These are phyloP conservation scores for Letharia lupina DNA, from an alignment of 495 filamentous ascomycete species.

Conservation along the genomic window DNA sequence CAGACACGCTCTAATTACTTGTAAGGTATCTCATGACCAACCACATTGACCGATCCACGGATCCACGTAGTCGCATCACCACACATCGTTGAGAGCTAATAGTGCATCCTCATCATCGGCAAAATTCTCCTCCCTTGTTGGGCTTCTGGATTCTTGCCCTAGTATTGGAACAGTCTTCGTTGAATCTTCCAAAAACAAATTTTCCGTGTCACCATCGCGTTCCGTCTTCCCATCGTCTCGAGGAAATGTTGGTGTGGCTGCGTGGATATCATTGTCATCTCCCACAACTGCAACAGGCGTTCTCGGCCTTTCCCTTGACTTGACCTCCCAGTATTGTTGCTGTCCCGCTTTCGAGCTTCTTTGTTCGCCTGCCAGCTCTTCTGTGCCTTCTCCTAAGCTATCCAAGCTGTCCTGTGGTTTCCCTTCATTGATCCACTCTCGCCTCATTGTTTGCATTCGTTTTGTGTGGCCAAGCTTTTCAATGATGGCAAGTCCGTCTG, in stretches of 20 bases:
- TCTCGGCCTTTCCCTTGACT: not conserved
- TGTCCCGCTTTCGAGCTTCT: not conserved
- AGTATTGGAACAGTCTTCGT: constrained; percentile 11
- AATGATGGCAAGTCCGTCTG: constrained; percentile 81
- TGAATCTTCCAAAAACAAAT: constrained; percentile 20
- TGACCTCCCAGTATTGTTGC: not conserved
- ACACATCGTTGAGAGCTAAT: constrained; percentile 31
- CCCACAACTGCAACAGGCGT: not conserved
- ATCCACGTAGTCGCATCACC: not conserved
- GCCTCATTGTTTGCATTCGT: constrained; percentile 60
- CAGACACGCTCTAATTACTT: too few relatives aligned
- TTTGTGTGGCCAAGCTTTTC: constrained; percentile 88
- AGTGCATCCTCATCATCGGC: constrained; percentile 43
- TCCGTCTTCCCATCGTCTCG: not conserved
- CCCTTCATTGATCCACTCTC: constrained; percentile 80
- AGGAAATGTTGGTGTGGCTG: constrained; percentile 5
- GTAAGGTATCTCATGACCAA: too few relatives aligned
- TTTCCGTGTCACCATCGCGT: constrained; percentile 16
- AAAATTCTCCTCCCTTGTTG: constrained; percentile 22
- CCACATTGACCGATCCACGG: too few relatives aligned
- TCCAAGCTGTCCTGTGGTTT: constrained; percentile 26
- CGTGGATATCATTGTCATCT: constrained; percentile 15
- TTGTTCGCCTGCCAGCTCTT: not conserved
- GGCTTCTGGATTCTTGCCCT: not conserved
- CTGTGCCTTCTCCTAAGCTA: not conserved